Conservation (phyloP, 805 yeast species). For the Schwanniomyces occidentalis region DNA sequence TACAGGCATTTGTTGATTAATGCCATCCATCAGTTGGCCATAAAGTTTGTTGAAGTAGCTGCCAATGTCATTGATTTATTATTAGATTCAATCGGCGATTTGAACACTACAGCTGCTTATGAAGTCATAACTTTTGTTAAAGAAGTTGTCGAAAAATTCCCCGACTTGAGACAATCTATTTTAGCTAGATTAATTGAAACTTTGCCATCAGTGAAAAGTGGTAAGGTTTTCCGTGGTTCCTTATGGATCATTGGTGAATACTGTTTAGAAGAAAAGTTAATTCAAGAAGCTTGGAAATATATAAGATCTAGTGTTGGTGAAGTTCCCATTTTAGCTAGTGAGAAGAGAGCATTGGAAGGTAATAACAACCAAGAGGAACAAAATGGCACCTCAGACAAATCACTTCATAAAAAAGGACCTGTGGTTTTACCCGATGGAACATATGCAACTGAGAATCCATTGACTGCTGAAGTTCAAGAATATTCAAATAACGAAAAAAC, state of each 20-base stretch:
- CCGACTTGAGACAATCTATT: constrained; percentile 68
- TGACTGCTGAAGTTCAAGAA: constrained; percentile 46
- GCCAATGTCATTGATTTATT: constrained; percentile 85
- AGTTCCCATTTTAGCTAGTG: constrained; percentile 82
- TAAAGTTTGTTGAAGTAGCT: constrained; percentile 86
- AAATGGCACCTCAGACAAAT: constrained; percentile 25
- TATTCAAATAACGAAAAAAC: constrained; percentile 51
- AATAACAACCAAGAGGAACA: constrained; percentile 27
- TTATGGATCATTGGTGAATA: constrained; percentile 97
- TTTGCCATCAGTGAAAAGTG: constrained; percentile 71
- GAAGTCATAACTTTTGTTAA: constrained; percentile 91
- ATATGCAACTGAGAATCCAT: constrained; percentile 90
- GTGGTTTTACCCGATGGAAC: constrained; percentile 98
- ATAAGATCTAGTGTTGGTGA: constrained; percentile 85
- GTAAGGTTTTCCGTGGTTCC: constrained; percentile 90
- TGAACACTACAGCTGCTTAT: constrained; percentile 80
- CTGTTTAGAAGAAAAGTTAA: constrained; percentile 64
- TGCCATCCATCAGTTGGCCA: constrained; percentile 87
- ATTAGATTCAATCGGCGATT: constrained; percentile 81
- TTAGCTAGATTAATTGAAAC: constrained; percentile 61
- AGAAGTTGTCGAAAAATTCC: constrained; percentile 91
- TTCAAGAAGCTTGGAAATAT: constrained; percentile 84
- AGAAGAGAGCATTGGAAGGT: constrained; percentile 29
- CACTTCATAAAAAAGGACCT: constrained; percentile 57
- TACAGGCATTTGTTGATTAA: constrained; percentile 87